Conservation (phyloP, 148 eudicot species). For the Vaccinium corymbosum region DNA sequence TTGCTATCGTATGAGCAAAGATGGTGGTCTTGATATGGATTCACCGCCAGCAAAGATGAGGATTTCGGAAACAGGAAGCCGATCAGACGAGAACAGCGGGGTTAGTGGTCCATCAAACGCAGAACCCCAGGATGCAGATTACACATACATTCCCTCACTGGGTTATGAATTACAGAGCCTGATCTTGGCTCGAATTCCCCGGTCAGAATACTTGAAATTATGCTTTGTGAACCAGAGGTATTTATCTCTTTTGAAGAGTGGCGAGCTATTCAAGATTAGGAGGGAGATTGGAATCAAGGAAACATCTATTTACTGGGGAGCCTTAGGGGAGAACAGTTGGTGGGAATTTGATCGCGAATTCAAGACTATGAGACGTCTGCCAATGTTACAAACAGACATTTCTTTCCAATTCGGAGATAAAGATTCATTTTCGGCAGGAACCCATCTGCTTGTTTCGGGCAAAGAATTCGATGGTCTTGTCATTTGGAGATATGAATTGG, state of each 20-base stretch:
- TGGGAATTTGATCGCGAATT: conserved; percentile 51
- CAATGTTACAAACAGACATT: conserved; percentile 31
- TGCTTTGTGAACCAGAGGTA: conserved; percentile 32
- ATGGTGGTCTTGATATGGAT: conserved; percentile 11
- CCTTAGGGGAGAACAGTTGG: conserved; percentile 46
- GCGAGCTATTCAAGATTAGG: conserved; percentile 50
- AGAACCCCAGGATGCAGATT: conserved; percentile 55
- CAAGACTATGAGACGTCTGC: conserved; percentile 28
- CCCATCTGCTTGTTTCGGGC: conserved; percentile 73
- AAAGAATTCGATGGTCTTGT: conserved; percentile 43
- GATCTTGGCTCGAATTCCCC: conserved; percentile 40
- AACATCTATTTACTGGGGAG: conserved; percentile 51
- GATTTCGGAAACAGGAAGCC: conserved; percentile 17
- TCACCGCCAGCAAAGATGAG: conserved; percentile 25
- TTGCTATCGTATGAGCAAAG: neutral
- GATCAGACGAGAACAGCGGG: conserved; percentile 4
- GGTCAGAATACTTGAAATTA: conserved; percentile 38
- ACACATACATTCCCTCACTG: conserved; percentile 31
- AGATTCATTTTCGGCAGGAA: conserved; percentile 72
- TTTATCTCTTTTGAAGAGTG: conserved; percentile 31
- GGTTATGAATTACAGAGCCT: conserved; percentile 43
- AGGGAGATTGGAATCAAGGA: conserved; percentile 37
- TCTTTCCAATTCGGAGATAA: conserved; percentile 51
- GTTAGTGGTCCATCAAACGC: conserved; percentile 18
- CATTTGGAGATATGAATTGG: conserved; percentile 57